These are phyloP conservation scores for Pseudevernia furfuracea DNA, from an alignment of 495 filamentous ascomycete genomes.

Conservation along the genomic window DNA sequence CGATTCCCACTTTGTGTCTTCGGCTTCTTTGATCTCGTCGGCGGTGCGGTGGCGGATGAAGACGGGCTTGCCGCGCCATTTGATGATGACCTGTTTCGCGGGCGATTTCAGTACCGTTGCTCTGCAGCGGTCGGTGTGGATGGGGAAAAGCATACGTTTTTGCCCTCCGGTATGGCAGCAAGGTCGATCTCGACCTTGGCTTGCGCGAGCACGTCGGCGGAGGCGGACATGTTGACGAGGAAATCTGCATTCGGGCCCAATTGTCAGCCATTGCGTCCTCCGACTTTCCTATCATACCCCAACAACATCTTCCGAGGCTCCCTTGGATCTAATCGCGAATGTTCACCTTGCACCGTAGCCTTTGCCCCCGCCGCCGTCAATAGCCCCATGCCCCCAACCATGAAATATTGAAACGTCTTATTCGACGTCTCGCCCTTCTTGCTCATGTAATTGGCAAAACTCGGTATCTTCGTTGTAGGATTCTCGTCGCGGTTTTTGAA, in stretches of 20 bases:
- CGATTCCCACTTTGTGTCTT: conserved; percentile 62
- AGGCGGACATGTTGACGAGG: conserved; percentile 99
- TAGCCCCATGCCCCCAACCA: conserved; percentile 91
- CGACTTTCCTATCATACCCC: not conserved
- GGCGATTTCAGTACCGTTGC: not conserved
- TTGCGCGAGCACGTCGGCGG: conserved; percentile 96
- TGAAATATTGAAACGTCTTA: conserved; percentile 92
- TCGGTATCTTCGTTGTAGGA: conserved; percentile 68
- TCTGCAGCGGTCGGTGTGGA: not conserved
- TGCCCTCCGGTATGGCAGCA: conserved; percentile 87
- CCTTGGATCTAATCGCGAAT: no score
- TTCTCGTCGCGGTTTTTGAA: conserved; percentile 37
- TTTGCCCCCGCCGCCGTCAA: conserved; percentile 89
- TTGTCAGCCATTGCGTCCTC: conserved; percentile 11
- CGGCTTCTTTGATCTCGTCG: conserved; percentile 78
- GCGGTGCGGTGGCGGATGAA: conserved; percentile 98
- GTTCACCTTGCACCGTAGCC: conserved; percentile 90
- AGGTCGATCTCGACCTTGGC: conserved; percentile 99
- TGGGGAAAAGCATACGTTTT: conserved; percentile 68
- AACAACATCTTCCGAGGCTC: not conserved
- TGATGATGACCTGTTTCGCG: conserved; percentile 79
- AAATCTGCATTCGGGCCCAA: conserved; percentile 58
- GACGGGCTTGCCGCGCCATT: conserved; percentile 99
- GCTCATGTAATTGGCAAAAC: conserved; percentile 80
- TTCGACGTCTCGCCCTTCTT: conserved; percentile 57